Evolutionary conservation across 352 stramenopile genomes (phyloP).

Genomic region (Globisporangium nagaii): DNA sequence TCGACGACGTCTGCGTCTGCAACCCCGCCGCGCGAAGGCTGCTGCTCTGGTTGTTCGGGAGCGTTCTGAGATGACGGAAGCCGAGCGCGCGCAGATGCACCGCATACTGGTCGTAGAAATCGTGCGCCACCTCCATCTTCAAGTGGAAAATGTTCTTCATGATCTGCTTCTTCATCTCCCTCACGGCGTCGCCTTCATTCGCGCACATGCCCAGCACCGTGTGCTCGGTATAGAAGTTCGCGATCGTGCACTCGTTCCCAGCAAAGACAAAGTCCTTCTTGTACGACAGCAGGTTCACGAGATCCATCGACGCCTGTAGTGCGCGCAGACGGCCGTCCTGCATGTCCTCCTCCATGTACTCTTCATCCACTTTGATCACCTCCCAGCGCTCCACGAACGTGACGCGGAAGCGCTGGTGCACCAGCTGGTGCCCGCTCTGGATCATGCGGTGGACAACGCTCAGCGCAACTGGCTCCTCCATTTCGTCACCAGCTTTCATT

Average conservation of each 20-base stretch:
- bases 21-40: background rate
- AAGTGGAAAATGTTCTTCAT: slow-evolving; percentile 62
- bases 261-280: slow-evolving; percentile 84
- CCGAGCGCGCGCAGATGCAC: slow-evolving; percentile 52
- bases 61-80: slow-evolving; percentile 53
- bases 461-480: slow-evolving; percentile 48
- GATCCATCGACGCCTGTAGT: slow-evolving; percentile 73
- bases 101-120: slow-evolving; percentile 68
- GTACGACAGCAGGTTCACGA: slow-evolving; percentile 83
- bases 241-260: slow-evolving; percentile 58
- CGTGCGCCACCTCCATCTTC: slow-evolving; percentile 59
- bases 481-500: slow-evolving; percentile 30
- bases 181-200: slow-evolving; percentile 48
- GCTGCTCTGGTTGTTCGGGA: slow-evolving; percentile 21
- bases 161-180: slow-evolving; percentile 69
- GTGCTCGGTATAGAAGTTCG: slow-evolving; percentile 74
- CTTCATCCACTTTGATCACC: slow-evolving; percentile 45
- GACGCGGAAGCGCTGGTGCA: slow-evolving; percentile 70
- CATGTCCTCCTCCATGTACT: slow-evolving; percentile 34
- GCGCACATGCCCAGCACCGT: slow-evolving; percentile 68
- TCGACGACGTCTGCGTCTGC: background rate
- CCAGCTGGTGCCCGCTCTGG: slow-evolving; percentile 46
- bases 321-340: slow-evolving; percentile 37
- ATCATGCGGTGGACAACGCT: slow-evolving; percentile 50
- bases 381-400: slow-evolving; percentile 78